Evolutionary conservation across 345 rosid genomes (phyloP).

Genomic region (Hirschfeldia incana): DNA sequence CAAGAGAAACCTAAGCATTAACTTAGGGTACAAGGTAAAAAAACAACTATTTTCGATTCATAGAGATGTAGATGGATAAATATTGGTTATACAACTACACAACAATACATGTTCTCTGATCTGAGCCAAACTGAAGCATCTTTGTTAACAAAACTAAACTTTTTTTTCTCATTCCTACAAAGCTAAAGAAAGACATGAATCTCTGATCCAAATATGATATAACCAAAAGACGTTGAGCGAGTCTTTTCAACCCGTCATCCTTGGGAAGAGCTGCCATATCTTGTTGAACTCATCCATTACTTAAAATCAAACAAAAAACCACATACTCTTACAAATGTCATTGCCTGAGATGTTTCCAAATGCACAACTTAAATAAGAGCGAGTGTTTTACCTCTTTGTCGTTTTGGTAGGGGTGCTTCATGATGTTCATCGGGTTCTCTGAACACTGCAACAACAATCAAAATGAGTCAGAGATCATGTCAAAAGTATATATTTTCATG

Average conservation of each 20-base stretch:
- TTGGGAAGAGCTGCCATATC: constrained; percentile 93
- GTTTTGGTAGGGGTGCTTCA: constrained; percentile 94
- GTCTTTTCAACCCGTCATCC: constrained; percentile 56
- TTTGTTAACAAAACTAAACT: neutral
- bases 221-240: constrained; percentile 28
- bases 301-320: constrained; percentile 41
- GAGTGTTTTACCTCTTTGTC: constrained; percentile 85
- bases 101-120: neutral
- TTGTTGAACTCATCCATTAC: constrained; percentile 97
- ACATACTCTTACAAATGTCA: constrained; percentile 9
- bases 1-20: too few species aligned
- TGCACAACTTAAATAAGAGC: too few species aligned
- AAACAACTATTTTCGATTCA: neutral
- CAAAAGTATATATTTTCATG: too few species aligned
- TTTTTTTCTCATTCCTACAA: constrained; percentile 12
- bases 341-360: neutral
- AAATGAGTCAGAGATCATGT: neutral
- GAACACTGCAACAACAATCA: constrained; percentile 73
- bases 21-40: neutral
- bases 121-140: neutral
- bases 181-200: constrained; percentile 33
- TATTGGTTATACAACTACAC: neutral
- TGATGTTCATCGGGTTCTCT: constrained; percentile 81
- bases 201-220: neutral
- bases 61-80: neutral